Conservation (phyloP, 306 rosid genomes). For the Vigna angularis region DNA sequence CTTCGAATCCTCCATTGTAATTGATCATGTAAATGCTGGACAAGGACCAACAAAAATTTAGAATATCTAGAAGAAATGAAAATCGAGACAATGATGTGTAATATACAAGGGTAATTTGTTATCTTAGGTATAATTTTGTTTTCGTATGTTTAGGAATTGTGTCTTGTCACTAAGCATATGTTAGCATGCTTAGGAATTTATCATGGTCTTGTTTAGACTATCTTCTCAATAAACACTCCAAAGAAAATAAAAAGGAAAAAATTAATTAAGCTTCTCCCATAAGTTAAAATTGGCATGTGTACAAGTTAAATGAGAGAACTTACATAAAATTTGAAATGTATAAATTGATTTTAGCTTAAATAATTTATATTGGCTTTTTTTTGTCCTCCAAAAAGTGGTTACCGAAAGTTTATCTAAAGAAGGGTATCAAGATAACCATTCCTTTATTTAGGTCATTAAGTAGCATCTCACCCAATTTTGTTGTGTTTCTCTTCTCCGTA, state of each 20-base stretch:
- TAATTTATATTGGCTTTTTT: neutral
- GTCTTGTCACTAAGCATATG: neutral
- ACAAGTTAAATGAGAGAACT: neutral
- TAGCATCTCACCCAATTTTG: neutral
- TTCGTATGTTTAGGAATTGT: neutral
- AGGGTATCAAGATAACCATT: neutral
- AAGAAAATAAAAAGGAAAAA: neutral
- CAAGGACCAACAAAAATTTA: conserved; percentile 43
- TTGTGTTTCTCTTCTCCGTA: neutral
- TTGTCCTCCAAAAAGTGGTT: neutral
- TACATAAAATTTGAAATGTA: neutral
- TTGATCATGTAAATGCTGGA: conserved; percentile 89
- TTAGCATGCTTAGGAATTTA: conserved; percentile 13
- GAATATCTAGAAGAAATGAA: conserved; percentile 30
- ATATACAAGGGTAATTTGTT: conserved; percentile 8
- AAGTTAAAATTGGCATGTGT: neutral
- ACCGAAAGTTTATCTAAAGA: neutral
- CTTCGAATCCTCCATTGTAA: conserved; percentile 94
- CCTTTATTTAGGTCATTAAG: neutral
- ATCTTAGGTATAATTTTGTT: conserved; percentile 6
- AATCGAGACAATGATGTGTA: conserved; percentile 15
- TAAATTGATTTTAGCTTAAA: neutral
- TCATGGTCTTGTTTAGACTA: neutral
- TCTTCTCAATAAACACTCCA: neutral
- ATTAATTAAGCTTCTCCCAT: neutral